Base-by-base conservation (phyloP, 805 yeast genomes). In the Candida nanaspora region DNA sequence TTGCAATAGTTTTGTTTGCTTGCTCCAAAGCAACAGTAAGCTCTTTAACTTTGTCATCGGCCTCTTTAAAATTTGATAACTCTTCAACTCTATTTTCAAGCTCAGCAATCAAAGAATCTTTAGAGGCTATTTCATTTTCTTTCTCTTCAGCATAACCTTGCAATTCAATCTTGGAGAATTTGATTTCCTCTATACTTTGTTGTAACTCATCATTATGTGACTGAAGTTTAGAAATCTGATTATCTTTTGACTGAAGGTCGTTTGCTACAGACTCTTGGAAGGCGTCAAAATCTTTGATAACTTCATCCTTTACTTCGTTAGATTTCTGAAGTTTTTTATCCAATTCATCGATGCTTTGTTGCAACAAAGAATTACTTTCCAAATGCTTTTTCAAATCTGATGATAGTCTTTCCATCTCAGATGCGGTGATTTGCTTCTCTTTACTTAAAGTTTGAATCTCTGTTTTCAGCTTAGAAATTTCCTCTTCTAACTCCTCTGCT, bases 1-100 rank as follows among this genome's bases (percentile, higher is more conserved):
- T 55, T 7, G 46, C 46, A 9, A 65, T 48, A 41, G 61, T 52
- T 16, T 26, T 43, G 21, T 47, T 47, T 30, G 54, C 49, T 29
- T 45, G 45, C 25, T 41, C 47, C 18, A 50, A 37, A 18, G 42
- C 44, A 34, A 32, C 36, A 23, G 18, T 27, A 26, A 32, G 28
- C 16, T 18, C 31, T 18, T 33, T 32, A 13, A 28, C 25, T 11
- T 22, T 28, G 7, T 30, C 36, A 14, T 31, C 30, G 8, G 22
- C 11, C 8, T 14, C 6, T 21, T 6, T 20, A 11, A 5, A 13
- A 33, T 11, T 18, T 15, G 23, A 19, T 15, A 23, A 7, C 29
- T 22, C 15, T 6, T 16, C 34, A 8, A 31, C 10, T 19, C 19
- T 31, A 5, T 4, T 8, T 18, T 19, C 22, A 31, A 31, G 34